A percentile compares a stretch with the other conserved stretches of the same genome.
phyloP scores from a whole-genome alignment of 768 basidiomycete genomes.

The Scleroderma citrinum region DNA sequence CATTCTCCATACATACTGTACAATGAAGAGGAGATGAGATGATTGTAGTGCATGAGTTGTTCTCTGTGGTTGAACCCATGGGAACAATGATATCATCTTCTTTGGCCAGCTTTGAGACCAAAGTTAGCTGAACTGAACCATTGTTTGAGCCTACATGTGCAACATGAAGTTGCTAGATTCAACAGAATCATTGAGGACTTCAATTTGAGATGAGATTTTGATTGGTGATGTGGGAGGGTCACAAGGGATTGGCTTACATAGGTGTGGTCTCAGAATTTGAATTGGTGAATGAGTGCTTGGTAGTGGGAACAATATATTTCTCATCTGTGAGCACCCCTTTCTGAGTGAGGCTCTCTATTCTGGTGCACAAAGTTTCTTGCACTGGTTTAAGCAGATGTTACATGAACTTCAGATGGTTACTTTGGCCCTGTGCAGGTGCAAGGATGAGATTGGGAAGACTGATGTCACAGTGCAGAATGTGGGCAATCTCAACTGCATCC shows the following conservation, averaged over 20 bases:
- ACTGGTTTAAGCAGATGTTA: not conserved
- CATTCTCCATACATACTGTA: too few relatives aligned
- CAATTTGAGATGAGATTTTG: not conserved
- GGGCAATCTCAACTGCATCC: not conserved
- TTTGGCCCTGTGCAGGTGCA: not conserved
- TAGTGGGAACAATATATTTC: not conserved
- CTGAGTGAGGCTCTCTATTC: not conserved
- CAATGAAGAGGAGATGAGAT: too few relatives aligned
- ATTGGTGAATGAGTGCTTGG: not conserved
- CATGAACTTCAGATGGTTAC: not conserved
- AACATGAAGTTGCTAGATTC: too few relatives aligned
- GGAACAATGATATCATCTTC: too few relatives aligned
- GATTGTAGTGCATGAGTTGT: too few relatives aligned
- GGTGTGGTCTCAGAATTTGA: not conserved
- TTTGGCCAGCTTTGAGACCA: too few relatives aligned
- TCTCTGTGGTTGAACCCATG: too few relatives aligned
- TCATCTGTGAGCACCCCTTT: not conserved
- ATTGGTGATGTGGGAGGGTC: not conserved
- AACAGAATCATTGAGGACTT: too few relatives aligned
- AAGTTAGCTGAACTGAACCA: too few relatives aligned
- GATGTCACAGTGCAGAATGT: not conserved
- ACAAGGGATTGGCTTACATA: not conserved
- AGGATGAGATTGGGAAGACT: not conserved
- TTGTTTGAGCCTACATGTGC: too few relatives aligned
- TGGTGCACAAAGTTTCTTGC: not conserved